phyloP scores from a whole-genome alignment of 1,139 yeast genomes.

The Saccharomyces pastorianus region DNA sequence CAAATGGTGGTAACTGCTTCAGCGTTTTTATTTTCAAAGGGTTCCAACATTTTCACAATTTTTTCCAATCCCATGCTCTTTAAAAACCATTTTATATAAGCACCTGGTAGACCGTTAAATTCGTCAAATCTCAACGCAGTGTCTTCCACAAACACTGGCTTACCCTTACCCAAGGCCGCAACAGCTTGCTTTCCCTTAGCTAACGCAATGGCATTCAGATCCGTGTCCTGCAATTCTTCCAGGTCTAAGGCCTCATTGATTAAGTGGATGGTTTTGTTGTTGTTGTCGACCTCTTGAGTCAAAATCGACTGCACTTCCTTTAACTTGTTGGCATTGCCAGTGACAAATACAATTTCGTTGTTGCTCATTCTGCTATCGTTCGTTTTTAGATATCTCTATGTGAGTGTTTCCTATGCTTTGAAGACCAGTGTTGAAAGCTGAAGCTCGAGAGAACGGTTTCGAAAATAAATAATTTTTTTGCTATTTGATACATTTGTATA shows the following conservation, averaged over 20 bases:
- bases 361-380: not conserved
- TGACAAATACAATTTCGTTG: constrained; percentile 43
- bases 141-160: constrained; percentile 91
- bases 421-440: not conserved
- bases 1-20: constrained; percentile 90
- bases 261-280: constrained; percentile 40
- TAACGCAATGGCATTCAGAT: constrained; percentile 65
- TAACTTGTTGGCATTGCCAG: constrained; percentile 84
- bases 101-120: constrained; percentile 83
- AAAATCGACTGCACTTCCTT: constrained; percentile 76
- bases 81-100: constrained; percentile 84
- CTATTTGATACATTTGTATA: not conserved
- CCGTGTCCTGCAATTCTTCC: constrained; percentile 83
- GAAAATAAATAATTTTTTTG: not conserved
- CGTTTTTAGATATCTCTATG: constrained; percentile 1
- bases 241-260: constrained; percentile 63
- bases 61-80: constrained; percentile 64
- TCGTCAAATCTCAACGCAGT: constrained; percentile 85
- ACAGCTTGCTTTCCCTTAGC: constrained; percentile 82
- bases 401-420: not conserved
- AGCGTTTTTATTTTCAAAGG: constrained; percentile 79
- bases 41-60: constrained; percentile 64
- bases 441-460: not conserved
- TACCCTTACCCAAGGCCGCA: constrained; percentile 36
- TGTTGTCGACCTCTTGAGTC: constrained; percentile 33